Evolutionary conservation across 352 stramenopile species (phyloP).

Genomic region (Globisporangium radiosum): DNA sequence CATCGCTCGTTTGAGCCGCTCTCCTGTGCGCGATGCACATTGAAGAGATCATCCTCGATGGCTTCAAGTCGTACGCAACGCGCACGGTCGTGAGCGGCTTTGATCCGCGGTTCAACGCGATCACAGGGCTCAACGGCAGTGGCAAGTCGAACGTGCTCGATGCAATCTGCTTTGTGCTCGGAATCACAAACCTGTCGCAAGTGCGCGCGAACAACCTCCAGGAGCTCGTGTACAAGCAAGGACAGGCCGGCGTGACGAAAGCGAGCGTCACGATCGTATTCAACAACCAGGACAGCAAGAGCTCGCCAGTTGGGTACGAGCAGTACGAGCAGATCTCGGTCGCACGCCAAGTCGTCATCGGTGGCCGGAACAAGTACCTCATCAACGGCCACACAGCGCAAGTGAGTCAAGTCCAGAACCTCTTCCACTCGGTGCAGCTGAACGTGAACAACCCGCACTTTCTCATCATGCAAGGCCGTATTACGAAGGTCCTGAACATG

Average conservation of each 20-base stretch:
- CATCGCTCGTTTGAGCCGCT: no score
- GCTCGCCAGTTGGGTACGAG: constrained; percentile 95
- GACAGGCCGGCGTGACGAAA: constrained; percentile 98
- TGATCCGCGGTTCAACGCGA: constrained; percentile 99
- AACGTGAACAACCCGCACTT: constrained; percentile 99
- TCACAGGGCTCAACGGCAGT: constrained; percentile 99
- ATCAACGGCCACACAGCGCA: constrained; percentile 98
- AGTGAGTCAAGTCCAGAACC: constrained; percentile 97
- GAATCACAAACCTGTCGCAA: constrained; percentile 98
- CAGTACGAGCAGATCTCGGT: constrained; percentile 98
- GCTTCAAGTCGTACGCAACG: constrained; percentile 99
- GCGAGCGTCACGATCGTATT: constrained; percentile 99
- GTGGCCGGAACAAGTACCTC: constrained; percentile 99
- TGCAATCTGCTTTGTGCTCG: constrained; percentile 99
- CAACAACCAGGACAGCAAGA: constrained; percentile 94
- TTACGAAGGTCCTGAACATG: constrained; percentile 99
- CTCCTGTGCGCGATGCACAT: constrained; percentile 89
- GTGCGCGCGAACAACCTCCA: constrained; percentile 98
- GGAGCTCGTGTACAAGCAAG: constrained; percentile 99
- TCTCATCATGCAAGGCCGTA: constrained; percentile 99
- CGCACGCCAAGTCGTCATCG: constrained; percentile 97
- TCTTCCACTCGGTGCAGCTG: constrained; percentile 99
- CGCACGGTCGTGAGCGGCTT: constrained; percentile 98
- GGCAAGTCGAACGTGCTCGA: constrained; percentile 99
- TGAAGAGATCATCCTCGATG: constrained; percentile 99